Evolutionary conservation across 106 monocot genomes (phyloP), one percentile per base, ranked within the genome.

Genomic region (Acorus gramineus): DNA sequence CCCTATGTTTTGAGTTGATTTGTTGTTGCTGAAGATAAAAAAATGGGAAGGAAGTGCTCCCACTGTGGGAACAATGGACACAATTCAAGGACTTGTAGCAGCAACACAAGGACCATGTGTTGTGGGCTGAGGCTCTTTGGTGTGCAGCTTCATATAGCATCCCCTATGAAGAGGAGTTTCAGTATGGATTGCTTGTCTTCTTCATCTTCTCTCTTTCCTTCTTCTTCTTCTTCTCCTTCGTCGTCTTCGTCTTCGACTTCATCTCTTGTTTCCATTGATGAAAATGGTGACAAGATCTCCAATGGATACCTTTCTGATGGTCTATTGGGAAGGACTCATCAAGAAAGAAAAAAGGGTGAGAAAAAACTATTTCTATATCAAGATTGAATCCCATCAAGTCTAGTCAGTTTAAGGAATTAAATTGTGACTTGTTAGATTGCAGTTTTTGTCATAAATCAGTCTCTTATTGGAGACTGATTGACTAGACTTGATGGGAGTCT

Each of bases 281-380:
- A 79, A 71, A 42, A 46, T 62, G 8, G 69, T 9, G 73, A 73
- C 65, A 81, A 71, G 76, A 13, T 70, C 11, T 46, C 71, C 28
- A 61, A 61, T 66, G 79, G 69, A 0, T 80, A 75, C 66, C 55
- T 80, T 45, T 85, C 81, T n/a, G 81, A 81, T 50, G 81, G 78
- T 2, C 76, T 85, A 3, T 13, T 78, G 55, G 75, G 48, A 47
- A 81, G 85, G 66, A 14, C 78, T 58, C 28, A 28, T 28, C 85
- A 85, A 47, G 85, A 82, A 42, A 71, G 76, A 66, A 85, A 70
- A 60, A 85, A 85, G 60, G 85, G 85, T 79, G 59, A 66, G 52
- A 62, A n/a, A 12, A 4, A 46, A 49, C 2, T 10, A 14, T 42
- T 28, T 28, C 1, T 28, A 28, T 28, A 28, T 28, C 28, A 28